phyloP scores from a whole-genome alignment of 2,329 filamentous ascomycete genomes.

The Cercospora sp. region DNA sequence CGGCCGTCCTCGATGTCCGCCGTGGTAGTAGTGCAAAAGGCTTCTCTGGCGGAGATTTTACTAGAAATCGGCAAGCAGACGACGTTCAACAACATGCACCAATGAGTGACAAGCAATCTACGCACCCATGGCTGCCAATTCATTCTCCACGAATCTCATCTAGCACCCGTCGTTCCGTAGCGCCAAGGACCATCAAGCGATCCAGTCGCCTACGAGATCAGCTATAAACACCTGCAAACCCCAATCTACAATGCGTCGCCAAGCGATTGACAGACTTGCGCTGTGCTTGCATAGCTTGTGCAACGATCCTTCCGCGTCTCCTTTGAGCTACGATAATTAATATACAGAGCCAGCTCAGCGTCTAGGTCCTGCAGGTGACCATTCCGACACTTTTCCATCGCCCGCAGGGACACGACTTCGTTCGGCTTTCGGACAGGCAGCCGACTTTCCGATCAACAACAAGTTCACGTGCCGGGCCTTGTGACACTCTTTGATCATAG shows the following conservation, averaged over 20 bases:
- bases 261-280: not conserved
- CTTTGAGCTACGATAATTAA: not conserved
- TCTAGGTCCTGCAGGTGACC: not conserved
- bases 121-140: not conserved
- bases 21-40: not conserved
- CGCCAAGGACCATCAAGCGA: not conserved
- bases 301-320: not conserved
- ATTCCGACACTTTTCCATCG: not conserved
- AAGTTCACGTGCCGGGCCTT: not conserved
- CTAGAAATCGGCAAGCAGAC: not conserved
- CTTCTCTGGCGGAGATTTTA: not conserved
- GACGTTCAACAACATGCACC: not conserved
- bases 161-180: not conserved
- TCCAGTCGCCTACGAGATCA: not conserved
- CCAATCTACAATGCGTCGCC: not conserved
- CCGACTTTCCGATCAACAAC: not conserved
- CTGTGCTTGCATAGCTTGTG: not conserved
- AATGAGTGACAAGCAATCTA: not conserved
- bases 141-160: conserved; percentile 1
- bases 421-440: not conserved
- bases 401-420: not conserved
- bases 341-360: not conserved
- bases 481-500: not conserved
- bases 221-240: not conserved
- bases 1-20: not conserved